A percentile compares a stretch with the other conserved stretches of the same genome.
Evolutionary conservation across 306 rosid genomes (phyloP).

Genomic region (Cucurbita moschata): DNA sequence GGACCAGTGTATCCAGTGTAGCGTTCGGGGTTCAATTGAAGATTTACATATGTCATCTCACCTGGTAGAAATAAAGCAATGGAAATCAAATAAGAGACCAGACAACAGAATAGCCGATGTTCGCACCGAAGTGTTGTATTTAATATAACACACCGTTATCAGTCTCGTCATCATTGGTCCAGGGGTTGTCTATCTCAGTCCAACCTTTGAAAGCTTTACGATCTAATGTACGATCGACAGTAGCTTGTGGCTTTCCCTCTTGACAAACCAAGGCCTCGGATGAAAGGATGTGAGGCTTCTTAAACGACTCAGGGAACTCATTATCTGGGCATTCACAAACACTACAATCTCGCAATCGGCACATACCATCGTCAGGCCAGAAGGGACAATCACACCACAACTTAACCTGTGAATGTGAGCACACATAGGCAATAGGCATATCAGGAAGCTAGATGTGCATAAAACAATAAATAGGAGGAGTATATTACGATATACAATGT

Average conservation of each 20-base stretch:
- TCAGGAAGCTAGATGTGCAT: not conserved
- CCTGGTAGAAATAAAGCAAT: conserved; percentile 12
- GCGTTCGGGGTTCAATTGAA: conserved; percentile 85
- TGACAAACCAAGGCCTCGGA: conserved; percentile 65
- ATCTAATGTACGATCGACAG: conserved; percentile 88
- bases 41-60: conserved; percentile 95
- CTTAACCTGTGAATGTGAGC: conserved; percentile 38
- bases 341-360: conserved; percentile 89
- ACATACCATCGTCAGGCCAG: conserved; percentile 99
- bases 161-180: conserved; percentile 87
- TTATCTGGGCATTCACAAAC: conserved; percentile 91
- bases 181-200: conserved; percentile 82
- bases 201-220: conserved; percentile 76
- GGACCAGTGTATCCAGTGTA: conserved; percentile 88
- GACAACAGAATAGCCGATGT: not conserved
- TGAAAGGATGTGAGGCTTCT: conserved; percentile 55
- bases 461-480: not conserved
- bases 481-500: not conserved
- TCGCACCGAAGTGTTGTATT: not conserved
- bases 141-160: conserved; percentile 47
- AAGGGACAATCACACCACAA: conserved; percentile 97
- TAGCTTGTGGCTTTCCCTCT: conserved; percentile 93
- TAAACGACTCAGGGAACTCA: conserved; percentile 77
- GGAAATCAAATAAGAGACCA: not conserved
- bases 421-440: conserved; percentile 1